Evolutionary conservation across 176 grass and related monocot genomes (phyloP).

Genomic region (Eremochloa ophiuroides): DNA sequence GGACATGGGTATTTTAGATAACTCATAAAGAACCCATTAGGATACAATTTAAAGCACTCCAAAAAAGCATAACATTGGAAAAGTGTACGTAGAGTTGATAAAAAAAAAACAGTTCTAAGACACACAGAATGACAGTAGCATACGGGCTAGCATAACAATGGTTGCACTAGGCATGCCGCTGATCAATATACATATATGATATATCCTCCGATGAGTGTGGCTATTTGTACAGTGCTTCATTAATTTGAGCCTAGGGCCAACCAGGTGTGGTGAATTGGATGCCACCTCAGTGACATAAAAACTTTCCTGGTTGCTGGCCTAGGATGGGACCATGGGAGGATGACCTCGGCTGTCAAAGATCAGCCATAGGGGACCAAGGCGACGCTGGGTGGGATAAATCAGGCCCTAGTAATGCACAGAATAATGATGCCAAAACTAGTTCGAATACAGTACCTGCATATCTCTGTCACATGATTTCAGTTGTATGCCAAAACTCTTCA

Average conservation of each 20-base stretch:
- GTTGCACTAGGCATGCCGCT: background rate
- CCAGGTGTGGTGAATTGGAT: background rate
- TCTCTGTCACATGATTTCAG: constrained; percentile 90
- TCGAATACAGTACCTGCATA: constrained; percentile 51
- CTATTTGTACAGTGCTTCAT: background rate
- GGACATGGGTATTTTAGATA: background rate
- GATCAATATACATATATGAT: background rate
- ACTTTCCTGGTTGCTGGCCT: background rate
- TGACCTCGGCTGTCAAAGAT: background rate
- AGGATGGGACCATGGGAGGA: background rate
- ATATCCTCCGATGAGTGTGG: background rate
- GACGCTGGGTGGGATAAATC: background rate
- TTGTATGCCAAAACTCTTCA: constrained; percentile 67
- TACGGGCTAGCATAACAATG: background rate
- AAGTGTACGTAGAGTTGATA: background rate
- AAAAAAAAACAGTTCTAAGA: background rate
- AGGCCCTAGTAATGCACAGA: background rate
- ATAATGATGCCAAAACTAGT: background rate
- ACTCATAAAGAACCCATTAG: background rate
- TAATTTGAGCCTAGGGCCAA: background rate
- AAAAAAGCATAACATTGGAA: background rate
- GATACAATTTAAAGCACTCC: constrained; percentile 10
- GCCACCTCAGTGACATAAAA: background rate
- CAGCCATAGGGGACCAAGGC: background rate
- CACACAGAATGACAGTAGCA: background rate